Evolutionary conservation across 306 rosid species (phyloP), one percentile per base, ranked within the genome.

Genomic region (Acacia melanoxylon): DNA sequence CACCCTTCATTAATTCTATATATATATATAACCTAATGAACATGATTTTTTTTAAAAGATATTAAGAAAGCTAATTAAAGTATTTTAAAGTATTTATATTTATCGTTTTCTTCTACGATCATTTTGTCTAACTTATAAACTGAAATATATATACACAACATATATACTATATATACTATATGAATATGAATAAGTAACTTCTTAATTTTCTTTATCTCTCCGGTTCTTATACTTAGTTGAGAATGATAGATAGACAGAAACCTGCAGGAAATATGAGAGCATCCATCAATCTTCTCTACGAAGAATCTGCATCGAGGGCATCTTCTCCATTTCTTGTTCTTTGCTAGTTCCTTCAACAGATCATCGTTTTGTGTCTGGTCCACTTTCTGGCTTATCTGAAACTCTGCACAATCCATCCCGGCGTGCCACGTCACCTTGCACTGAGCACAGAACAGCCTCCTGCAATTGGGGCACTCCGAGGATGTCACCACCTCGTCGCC

Each of bases 401-500:
- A 94, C 80, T 78, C 91, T 0, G 3, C 1, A 4, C 97, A 92
- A 0, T 81, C 91, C 19, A 89, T 44, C 0, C 86, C 91, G 0
- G 61, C 81, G 69, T 92, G 97, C 97, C 98, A 92, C 1, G 91
- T 12, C 27, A 86, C 95, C 58, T 45, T 83, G 51, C 93, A 90
- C 74, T 80, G 84, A 0, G 94, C 96, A 66, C 94, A 93, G 44
- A 94, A 92, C 82, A 92, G 6, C 49, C 93, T 84, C 20, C 85
- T 52, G 19, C 95, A 91, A 40, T 73, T 71, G 1, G 88, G 91
- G 62, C 95, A 92, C 48, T 88, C 92, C 0, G 92, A 85, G 13
- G 14, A n/a, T 4, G 89, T 89, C 58, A 71, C 75, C n/a, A 19
- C 40, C 24, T 80, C 90, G 0, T 2, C 81, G 0, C 83, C 94